Percentiles rank a stretch among this genome's conserved stretches.
Evolutionary conservation across 495 filamentous ascomycete genomes (phyloP).

Genomic region (Wilcoxina mikolae): DNA sequence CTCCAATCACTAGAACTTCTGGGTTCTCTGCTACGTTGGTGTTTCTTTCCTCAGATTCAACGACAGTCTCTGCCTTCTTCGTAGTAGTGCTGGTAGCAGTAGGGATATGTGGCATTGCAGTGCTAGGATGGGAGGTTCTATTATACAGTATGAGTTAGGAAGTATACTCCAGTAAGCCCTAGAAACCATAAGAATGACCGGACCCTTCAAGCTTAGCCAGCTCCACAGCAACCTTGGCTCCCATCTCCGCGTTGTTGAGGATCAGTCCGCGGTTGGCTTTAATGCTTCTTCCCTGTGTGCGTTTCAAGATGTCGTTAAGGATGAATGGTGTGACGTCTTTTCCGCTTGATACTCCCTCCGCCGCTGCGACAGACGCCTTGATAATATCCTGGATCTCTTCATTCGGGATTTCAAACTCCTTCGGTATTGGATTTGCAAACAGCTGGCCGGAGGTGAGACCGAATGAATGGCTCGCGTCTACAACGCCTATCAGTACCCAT

Average conservation of each 20-base stretch:
- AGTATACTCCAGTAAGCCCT: background rate
- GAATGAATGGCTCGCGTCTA: slow-evolving; percentile 46
- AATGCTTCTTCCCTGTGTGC: slow-evolving; percentile 59
- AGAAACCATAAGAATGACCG: slow-evolving; percentile 11
- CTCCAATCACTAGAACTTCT: slow-evolving; percentile 66
- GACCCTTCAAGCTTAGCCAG: slow-evolving; percentile 46
- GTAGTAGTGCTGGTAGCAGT: background rate
- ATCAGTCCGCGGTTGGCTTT: slow-evolving; percentile 64
- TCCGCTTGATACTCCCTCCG: slow-evolving; percentile 54
- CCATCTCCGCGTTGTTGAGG: slow-evolving; percentile 62
- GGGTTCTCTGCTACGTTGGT: background rate
- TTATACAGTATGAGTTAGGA: background rate
- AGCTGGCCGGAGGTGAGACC: slow-evolving; percentile 57
- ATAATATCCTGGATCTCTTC: slow-evolving; percentile 61
- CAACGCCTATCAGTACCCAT: background rate
- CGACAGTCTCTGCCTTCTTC: background rate
- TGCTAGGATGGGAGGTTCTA: background rate
- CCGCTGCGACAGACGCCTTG: slow-evolving; percentile 54
- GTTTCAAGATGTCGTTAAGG: slow-evolving; percentile 60
- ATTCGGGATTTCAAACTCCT: slow-evolving; percentile 52
- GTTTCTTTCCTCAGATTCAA: background rate
- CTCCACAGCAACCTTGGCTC: slow-evolving; percentile 64
- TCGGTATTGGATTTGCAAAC: slow-evolving; percentile 79
- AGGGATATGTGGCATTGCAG: background rate
- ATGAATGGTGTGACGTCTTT: slow-evolving; percentile 83